Evolutionary conservation across 2,329 filamentous ascomycete genomes (phyloP), one percentile per base, ranked within the genome.

Genomic region (Hyphodiscus sp.): DNA sequence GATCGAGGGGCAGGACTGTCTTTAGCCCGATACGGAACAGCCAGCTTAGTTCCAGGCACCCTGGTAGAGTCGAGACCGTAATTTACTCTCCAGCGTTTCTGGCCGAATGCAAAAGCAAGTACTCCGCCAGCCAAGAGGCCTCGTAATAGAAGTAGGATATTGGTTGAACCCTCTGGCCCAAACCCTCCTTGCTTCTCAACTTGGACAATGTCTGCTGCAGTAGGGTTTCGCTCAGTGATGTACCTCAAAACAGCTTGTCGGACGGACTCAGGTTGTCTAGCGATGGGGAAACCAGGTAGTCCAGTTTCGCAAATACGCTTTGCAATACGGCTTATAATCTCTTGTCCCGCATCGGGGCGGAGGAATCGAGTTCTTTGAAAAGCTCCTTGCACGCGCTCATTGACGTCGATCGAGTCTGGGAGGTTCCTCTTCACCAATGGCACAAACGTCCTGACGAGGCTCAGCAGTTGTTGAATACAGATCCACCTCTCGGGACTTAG

Each of bases 31-130:
- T 76, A 87, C 0, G 82, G 83, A 0, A 87, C 79, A 0, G 78
- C 77, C 0, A 86, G 71, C 48, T 65, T 70, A 0, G 75, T 79
- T 2, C 80, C 66, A 0, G 56, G 61, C 23, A 26, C 3, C 23
- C 23, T 26, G 23, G 23, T 26, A 0, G 61, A 55, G 60, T 82
- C 75, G 0, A 79, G 69, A 0, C 85, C 84, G 54, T 83, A 89
- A 51, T 86, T 77, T 0, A 89, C 83, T 2, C 78, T 68, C 80
- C 81, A 89, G 1, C 83, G 70, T 60, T 87, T 87, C 15, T 76
- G 67, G 0, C 68, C 66, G 0, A 87, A 68, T 0, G 70, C 71
- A 53, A 83, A 85, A 0, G 60, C 60, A 0, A 88, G 60, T 0
- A 87, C 69, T 0, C 80, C 77, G 0, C 72, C 67, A 0, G 79